A percentile compares a stretch with the other conserved stretches of the same genome.
phyloP scores from a whole-genome alignment of 2,329 filamentous ascomycete species.

The Microascus cirrosus region DNA sequence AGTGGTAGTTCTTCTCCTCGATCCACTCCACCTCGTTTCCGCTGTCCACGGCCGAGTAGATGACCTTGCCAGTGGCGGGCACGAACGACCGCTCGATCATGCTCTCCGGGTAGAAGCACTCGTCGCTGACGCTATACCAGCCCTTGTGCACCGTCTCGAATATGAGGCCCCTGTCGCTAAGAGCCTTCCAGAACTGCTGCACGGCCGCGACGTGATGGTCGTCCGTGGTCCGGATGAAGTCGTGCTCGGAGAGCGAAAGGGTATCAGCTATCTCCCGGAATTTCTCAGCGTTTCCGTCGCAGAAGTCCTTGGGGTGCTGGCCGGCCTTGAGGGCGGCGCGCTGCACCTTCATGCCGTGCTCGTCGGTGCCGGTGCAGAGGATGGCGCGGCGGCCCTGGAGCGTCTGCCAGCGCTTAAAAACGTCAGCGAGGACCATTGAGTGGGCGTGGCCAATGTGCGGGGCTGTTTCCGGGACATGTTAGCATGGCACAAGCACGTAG shows the following conservation, averaged over 20 bases:
- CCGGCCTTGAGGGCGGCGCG: conserved; percentile 64
- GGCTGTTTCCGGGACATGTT: conserved; percentile 36
- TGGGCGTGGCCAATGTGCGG: conserved; percentile 95
- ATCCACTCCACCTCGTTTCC: conserved; percentile 92
- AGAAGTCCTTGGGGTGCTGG: conserved; percentile 71
- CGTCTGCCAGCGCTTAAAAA: conserved; percentile 82
- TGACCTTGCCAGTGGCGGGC: conserved; percentile 69
- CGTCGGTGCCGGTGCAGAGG: conserved; percentile 86
- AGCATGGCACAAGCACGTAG: neutral
- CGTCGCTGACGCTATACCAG: conserved; percentile 95
- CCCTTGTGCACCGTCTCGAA: conserved; percentile 82
- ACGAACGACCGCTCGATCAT: conserved; percentile 64
- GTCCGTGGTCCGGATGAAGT: conserved; percentile 91
- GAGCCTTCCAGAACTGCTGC: conserved; percentile 75
- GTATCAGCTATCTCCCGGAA: conserved; percentile 65
- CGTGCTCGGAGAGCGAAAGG: conserved; percentile 63
- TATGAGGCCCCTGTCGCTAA: conserved; percentile 65
- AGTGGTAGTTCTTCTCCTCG: conserved; percentile 89
- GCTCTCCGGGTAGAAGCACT: conserved; percentile 83
- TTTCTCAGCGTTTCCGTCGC: conserved; percentile 69
- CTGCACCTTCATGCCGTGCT: conserved; percentile 97
- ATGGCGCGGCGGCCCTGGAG: conserved; percentile 61
- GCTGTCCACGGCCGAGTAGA: conserved; percentile 76
- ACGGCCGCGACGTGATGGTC: conserved; percentile 72
- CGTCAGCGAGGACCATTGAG: conserved; percentile 81